Base-by-base conservation (phyloP, 768 basidiomycete genomes). In the Leccinum broughii region DNA sequence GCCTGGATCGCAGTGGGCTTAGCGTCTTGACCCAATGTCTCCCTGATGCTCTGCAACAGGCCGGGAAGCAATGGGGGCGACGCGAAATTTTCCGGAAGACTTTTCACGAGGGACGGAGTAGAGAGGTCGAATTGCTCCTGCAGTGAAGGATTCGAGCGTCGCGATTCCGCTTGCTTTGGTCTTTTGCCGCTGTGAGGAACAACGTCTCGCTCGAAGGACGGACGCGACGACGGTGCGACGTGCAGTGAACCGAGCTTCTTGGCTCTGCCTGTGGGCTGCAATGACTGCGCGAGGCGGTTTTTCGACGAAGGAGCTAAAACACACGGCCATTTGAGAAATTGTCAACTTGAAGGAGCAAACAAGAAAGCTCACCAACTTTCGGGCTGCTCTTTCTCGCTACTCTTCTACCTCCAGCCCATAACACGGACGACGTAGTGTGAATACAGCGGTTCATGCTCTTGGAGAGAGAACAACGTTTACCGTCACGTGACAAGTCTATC, bases 1-100 rank as follows among this genome's bases (percentile, higher is more conserved):
- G 85, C 80, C 70, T 94, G 92, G n/a, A 95, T 93, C 0, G 87
- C 83, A 0, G 91, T 93, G 3, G 93, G 91, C 8, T 54, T 68
- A 1, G 85, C 81, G 28, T 78, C 64, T 6, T 74, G 75, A 3
- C 89, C 90, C 8, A 93, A 77, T 2, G 83, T 71, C 26, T 85
- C 83, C 8, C 77, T 73, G 9, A 94, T 67, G 41, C 83, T 85
- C 15, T 79, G 72, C 14, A 87, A 66, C 24, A 95, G 77, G 7
- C 87, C 88, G 0, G 84, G 81, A 60, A 89, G 77, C 14, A 95
- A 77, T 1, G 89, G 85, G 9, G 92, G 89, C 0, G 89, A 87
- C 1, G 80, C 72, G 72, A 93, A 94, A 7, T 60, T 35, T 17
- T 63, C 64, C 2, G 79, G 75, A 14, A 83, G 75, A 1, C 73